Evolutionary conservation across 352 stramenopile genomes (phyloP).

Genomic region (Phytophthora sojae): DNA sequence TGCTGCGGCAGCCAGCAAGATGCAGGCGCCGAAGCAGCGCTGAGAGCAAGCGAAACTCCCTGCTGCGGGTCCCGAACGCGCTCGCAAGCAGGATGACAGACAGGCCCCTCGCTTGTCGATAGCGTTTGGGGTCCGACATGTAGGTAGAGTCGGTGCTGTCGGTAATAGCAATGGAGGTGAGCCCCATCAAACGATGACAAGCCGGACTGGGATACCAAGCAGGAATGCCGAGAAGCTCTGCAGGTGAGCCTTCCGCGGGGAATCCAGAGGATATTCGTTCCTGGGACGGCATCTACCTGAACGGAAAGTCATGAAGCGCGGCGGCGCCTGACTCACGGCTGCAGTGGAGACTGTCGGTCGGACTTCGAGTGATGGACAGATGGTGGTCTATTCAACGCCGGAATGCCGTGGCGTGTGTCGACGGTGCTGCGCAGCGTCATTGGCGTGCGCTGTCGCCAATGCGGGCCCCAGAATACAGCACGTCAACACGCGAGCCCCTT

Average conservation of each 20-base stretch:
- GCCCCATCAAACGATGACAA: background rate
- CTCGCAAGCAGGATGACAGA: background rate
- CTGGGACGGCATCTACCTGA: background rate
- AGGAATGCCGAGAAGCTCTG: background rate
- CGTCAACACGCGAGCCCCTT: constrained; percentile 19
- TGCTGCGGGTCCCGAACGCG: background rate
- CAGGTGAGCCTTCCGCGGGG: too few species aligned
- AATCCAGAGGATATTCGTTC: background rate
- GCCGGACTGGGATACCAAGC: background rate
- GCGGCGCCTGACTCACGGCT: background rate
- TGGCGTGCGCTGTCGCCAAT: constrained; percentile 19
- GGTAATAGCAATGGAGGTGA: background rate
- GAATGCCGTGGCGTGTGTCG: constrained; percentile 14
- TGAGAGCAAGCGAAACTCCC: background rate
- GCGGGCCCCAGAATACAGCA: constrained; percentile 1
- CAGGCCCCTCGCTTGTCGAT: background rate
- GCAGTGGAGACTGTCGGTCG: background rate
- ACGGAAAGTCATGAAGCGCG: background rate
- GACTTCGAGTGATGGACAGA: background rate
- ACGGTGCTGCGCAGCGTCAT: constrained; percentile 4
- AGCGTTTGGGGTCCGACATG: background rate
- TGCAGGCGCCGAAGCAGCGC: background rate
- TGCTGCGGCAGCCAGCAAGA: background rate
- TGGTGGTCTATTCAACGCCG: constrained; percentile 26
- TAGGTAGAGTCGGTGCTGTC: background rate